These are phyloP conservation scores for Pseudocercospora crystallina DNA, from an alignment of 2,329 filamentous ascomycete genomes.

Conservation along the genomic window DNA sequence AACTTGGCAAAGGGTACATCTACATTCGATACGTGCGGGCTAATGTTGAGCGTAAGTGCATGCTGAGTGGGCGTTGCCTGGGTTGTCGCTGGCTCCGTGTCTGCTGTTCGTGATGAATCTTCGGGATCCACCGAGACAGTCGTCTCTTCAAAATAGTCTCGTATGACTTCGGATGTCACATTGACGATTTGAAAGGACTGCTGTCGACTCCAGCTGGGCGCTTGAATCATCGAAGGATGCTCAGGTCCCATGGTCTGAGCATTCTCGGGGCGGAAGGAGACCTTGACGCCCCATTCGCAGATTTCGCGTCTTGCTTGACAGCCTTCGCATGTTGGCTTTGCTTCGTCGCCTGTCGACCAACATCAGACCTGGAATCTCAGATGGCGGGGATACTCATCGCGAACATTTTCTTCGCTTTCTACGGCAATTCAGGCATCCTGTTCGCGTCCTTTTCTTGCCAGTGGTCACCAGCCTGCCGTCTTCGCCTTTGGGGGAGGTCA, in stretches of 20 bases:
- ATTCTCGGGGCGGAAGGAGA: conserved; percentile 32
- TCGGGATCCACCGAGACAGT: no score
- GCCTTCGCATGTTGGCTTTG: conserved; percentile 34
- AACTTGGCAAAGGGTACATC: conserved; percentile 9
- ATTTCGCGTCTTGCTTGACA: conserved; percentile 31
- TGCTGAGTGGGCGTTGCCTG: conserved; percentile 3
- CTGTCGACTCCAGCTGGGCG: conserved; percentile 13
- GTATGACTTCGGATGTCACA: conserved; percentile 32
- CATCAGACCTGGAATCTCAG: neutral
- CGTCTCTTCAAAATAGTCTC: conserved; percentile 31
- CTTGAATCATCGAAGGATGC: conserved; percentile 34
- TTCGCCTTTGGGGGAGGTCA: neutral
- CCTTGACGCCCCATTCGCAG: conserved; percentile 34
- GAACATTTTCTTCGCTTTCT: conserved; percentile 35
- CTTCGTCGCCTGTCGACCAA: conserved; percentile 28
- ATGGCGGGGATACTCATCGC: neutral
- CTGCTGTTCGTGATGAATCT: no score
- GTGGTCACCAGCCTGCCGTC: conserved; percentile 26
- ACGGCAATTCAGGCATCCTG: conserved; percentile 37
- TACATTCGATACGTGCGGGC: neutral
- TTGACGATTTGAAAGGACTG: conserved; percentile 32
- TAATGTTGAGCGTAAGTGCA: conserved; percentile 3
- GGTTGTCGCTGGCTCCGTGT: no score
- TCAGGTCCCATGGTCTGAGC: conserved; percentile 29
- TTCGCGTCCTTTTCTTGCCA: conserved; percentile 34